A percentile compares a stretch with the other conserved stretches of the same genome.
These are phyloP conservation scores for Amaranthus palmeri DNA, from an alignment of 148 eudicot species.

Conservation along the genomic window DNA sequence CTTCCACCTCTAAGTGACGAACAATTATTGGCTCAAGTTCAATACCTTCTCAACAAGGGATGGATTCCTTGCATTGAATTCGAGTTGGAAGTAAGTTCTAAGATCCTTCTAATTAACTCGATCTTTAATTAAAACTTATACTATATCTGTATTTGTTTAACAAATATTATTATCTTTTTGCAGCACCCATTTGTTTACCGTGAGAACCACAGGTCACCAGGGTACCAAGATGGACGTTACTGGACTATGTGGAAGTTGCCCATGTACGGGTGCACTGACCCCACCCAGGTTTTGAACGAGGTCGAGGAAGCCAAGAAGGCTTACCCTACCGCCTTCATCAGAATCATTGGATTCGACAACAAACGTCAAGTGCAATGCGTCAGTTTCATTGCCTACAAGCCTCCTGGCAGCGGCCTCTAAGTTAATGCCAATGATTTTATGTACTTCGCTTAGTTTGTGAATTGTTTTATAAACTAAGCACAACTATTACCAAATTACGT, in stretches of 20 bases:
- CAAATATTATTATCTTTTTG: too few species aligned
- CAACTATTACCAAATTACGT: too few species aligned
- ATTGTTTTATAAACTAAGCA: too few species aligned
- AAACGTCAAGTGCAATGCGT: constrained; percentile 60
- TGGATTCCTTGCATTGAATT: constrained; percentile 45
- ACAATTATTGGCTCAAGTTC: constrained; percentile 40
- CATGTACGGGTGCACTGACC: constrained; percentile 73
- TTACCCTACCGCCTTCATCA: constrained; percentile 42
- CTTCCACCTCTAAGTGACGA: constrained; percentile 49
- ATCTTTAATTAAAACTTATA: too few species aligned
- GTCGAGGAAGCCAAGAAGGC: constrained; percentile 40
- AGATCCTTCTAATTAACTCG: too few species aligned
- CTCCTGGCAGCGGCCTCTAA: too few species aligned
- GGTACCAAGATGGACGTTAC: constrained; percentile 86
- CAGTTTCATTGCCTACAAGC: constrained; percentile 66
- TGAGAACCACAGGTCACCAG: constrained; percentile 54
- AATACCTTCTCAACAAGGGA: constrained; percentile 30
- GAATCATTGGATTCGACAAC: constrained; percentile 81
- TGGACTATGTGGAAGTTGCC: constrained; percentile 97
- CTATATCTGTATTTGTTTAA: too few species aligned
- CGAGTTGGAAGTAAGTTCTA: constrained; percentile 21
- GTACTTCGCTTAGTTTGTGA: too few species aligned
- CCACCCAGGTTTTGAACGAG: constrained; percentile 46
- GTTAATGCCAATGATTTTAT: too few species aligned
- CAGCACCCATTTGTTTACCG: constrained; percentile 57